These are phyloP conservation scores for Phoenix dactylifera DNA, from an alignment of 176 grass and related monocot genomes.

Conservation along the genomic window DNA sequence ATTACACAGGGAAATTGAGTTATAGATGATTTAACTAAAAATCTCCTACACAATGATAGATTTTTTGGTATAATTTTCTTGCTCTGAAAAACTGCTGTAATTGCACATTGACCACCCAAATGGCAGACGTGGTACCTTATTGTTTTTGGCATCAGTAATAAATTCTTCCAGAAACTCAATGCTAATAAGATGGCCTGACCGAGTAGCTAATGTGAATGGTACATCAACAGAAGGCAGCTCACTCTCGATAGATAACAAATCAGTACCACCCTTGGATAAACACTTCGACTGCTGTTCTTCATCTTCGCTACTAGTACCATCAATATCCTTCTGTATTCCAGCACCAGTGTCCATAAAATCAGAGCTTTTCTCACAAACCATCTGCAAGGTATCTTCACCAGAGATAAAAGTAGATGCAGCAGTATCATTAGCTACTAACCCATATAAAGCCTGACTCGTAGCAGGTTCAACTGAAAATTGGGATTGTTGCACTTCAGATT, in stretches of 20 bases:
- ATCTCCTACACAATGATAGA: no score
- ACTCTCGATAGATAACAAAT: conserved; percentile 11
- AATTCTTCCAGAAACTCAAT: conserved; percentile 37
- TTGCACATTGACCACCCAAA: neutral
- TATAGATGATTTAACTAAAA: no score
- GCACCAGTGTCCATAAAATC: no score
- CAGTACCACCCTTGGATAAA: conserved; percentile 10
- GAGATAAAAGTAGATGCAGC: neutral
- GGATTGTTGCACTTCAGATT: neutral
- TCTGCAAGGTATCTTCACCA: neutral
- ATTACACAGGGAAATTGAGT: no score
- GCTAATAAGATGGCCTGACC: conserved; percentile 38
- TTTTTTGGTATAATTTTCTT: no score
- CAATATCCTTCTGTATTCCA: neutral
- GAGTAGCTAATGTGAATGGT: conserved; percentile 30
- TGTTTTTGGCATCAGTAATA: conserved; percentile 45
- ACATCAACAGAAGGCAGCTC: conserved; percentile 26
- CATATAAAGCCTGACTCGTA: neutral
- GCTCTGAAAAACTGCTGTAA: neutral
- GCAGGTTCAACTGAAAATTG: neutral
- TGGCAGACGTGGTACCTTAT: conserved; percentile 29
- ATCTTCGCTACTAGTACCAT: conserved; percentile 2
- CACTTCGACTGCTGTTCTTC: conserved; percentile 1
- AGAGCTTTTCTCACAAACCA: no score
- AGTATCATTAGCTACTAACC: neutral